Evolutionary conservation across 176 grass and related monocot species (phyloP).

Genomic region (barley (Hordeum vulgare)): MorexV3_pseudomolecules_assembly NC_058522.1:453308729-453309228

Average conservation of each 20-base stretch:
- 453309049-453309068: conserved; percentile 88
- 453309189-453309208: conserved; percentile 69
- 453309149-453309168: conserved; percentile 69
- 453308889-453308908: conserved; percentile 95
- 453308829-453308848: conserved; percentile 29
- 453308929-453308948: conserved; percentile 88
- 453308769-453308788: neutral
- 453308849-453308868: conserved; percentile 94
- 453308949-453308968: conserved; percentile 80
- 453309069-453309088: conserved; percentile 47
- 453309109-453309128: conserved; percentile 24
- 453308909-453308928: conserved; percentile 82
- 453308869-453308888: conserved; percentile 92
- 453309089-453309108: conserved; percentile 84
- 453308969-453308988: conserved; percentile 99
- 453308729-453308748: neutral
- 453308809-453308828: neutral
- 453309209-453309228: conserved; percentile 78
- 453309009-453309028: conserved; percentile 83
- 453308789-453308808: neutral
- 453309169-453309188: conserved; percentile 76
- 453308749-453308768: neutral
- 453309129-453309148: neutral
- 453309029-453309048: conserved; percentile 91
- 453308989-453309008: conserved; percentile 82